Base-by-base conservation (phyloP, 352 stramenopile genomes). In the Pythium utonaiense region DNA sequence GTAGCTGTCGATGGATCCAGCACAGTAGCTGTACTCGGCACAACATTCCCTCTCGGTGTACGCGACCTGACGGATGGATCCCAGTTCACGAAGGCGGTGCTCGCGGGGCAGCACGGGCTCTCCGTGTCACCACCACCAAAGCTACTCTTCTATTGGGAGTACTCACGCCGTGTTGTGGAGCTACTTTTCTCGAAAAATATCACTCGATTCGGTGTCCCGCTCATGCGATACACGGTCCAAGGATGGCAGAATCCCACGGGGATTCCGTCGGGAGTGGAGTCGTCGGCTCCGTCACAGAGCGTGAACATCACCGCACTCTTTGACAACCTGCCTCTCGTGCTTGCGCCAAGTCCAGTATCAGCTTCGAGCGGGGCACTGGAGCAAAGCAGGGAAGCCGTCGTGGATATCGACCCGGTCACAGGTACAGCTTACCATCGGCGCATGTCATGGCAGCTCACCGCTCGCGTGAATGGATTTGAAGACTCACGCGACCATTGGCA, bases 141-240 rank as follows among this genome's bases (percentile, higher is more conserved):
- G 24, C 49, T 89, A 16, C 60, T 74, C 17, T 83, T 89, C 38
- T 87, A 85, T 48, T 89, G 79, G 79, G 49, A 54, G 2, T 76
- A 80, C 24, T 31, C 69, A 7, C 71, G 61, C 1, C 77, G 79
- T n/a, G 42, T 85, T 24, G 71, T 69, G 27, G 60, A 80, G 49
- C 57, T 80, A 31, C 48, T 50, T 14, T 86, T 68, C 52, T 40
- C 48, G n/a, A 67, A 60, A 31, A 84, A 86, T 49, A 66, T 73
- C 31, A 89, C 75, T 19, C 69, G 77, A 9, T 89, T 82, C 41
- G 77, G 80, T 1, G 19, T 82, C 0, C 58, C 70, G 0, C 41
- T 83, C 27, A 76, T 85, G 75, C 77, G 77, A 14, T 89, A 86
- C 47, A 44, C 52, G 0, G 52, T 78, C 1, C 16, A 63, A 0